phyloP scores from a whole-genome alignment of 1,284 basidiomycete genomes.

The Ceratobasidium sp. region DNA sequence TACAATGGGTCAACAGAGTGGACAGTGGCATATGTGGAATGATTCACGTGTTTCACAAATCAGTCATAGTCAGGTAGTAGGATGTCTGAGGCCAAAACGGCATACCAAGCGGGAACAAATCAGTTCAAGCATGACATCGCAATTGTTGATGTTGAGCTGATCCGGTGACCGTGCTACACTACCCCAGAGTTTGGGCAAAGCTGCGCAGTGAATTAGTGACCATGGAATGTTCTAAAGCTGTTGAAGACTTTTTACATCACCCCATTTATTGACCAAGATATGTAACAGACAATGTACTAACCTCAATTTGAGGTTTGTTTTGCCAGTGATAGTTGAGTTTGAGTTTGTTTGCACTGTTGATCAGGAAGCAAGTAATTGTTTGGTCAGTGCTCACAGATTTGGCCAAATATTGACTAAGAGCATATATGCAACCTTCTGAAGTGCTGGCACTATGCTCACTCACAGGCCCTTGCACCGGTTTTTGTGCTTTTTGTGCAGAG shows the following conservation, averaged over 20 bases:
- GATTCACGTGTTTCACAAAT: slow-evolving; percentile 28
- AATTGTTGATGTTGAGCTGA: slow-evolving; percentile 11
- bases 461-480: too few species aligned
- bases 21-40: slow-evolving; percentile 35
- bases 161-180: slow-evolving; percentile 29
- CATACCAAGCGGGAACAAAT: neutral
- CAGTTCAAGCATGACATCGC: neutral
- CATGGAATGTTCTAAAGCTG: slow-evolving; percentile 38
- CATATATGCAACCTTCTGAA: too few species aligned
- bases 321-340: too few species aligned
- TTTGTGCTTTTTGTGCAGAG: too few species aligned
- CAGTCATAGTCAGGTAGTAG: neutral
- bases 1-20: neutral
- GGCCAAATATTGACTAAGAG: too few species aligned
- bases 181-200: neutral
- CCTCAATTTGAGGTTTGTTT: neutral
- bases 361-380: too few species aligned
- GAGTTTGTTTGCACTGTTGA: neutral
- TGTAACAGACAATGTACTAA: slow-evolving; percentile 7
- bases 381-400: too few species aligned
- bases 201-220: neutral
- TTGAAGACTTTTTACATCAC: neutral
- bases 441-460: too few species aligned
- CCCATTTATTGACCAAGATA: neutral
- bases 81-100: neutral